These are phyloP conservation scores for Syncephalis plumigaleata DNA, from an alignment of 371 early-diverging fungal genomes.

Conservation along the genomic window DNA sequence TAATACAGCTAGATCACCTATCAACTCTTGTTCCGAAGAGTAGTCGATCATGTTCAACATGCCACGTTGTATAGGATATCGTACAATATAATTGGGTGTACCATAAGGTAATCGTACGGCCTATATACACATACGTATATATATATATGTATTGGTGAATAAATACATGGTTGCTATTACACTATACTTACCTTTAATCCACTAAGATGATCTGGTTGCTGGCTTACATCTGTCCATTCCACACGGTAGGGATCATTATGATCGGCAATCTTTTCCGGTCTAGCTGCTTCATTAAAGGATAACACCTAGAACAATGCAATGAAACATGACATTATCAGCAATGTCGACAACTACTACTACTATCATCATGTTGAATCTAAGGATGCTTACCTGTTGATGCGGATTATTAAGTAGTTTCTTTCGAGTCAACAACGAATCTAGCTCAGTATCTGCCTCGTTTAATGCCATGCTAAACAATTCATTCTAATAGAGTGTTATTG, in stretches of 20 bases:
- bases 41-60: slow-evolving; percentile 60
- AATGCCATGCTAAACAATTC: no score
- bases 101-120: slow-evolving; percentile 9
- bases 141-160: not conserved
- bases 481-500: no score
- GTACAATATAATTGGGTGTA: slow-evolving; percentile 20
- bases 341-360: slow-evolving; percentile 22
- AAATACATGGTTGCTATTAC: not conserved
- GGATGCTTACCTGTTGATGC: no score
- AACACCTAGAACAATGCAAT: slow-evolving; percentile 54
- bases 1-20: slow-evolving; percentile 59
- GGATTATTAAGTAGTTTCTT: slow-evolving; percentile 51
- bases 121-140: no score
- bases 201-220: slow-evolving; percentile 24
- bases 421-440: slow-evolving; percentile 36
- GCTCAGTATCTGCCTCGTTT: slow-evolving; percentile 22
- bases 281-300: slow-evolving; percentile 46
- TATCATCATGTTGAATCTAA: no score
- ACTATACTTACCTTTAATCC: slow-evolving; percentile 34
- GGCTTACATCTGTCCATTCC: slow-evolving; percentile 50
- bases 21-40: slow-evolving; percentile 29
- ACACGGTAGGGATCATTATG: slow-evolving; percentile 81
- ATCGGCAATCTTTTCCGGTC: slow-evolving; percentile 54
- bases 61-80: slow-evolving; percentile 56
- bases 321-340: slow-evolving; percentile 15